These are phyloP conservation scores for Eragrostis nindensis DNA, from an alignment of 176 grass and related monocot genomes.

Conservation along the genomic window DNA sequence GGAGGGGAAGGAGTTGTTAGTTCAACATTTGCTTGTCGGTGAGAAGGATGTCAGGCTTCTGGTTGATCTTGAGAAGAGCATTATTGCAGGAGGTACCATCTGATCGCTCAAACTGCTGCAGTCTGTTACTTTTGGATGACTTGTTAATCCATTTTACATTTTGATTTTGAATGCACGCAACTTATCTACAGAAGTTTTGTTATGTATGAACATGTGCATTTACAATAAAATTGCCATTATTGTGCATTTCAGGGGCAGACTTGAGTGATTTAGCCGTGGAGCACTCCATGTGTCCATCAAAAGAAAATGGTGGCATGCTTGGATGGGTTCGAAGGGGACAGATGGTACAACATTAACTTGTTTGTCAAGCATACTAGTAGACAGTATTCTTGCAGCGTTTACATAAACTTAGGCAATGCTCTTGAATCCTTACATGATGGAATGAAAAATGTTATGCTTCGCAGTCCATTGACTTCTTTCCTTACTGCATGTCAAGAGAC, in stretches of 20 bases:
- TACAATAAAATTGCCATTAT: background rate
- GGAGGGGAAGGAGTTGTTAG: constrained; percentile 82
- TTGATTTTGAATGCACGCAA: background rate
- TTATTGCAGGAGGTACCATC: constrained; percentile 64
- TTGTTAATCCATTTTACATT: background rate
- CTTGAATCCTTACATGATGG: background rate
- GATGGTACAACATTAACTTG: constrained; percentile 62
- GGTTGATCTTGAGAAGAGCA: constrained; percentile 76
- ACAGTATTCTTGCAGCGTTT: background rate
- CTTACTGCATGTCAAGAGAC: background rate
- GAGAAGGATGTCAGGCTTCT: constrained; percentile 85
- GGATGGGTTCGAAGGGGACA: constrained; percentile 93
- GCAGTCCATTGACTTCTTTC: constrained; percentile 8
- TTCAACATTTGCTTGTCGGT: constrained; percentile 93
- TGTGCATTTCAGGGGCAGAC: constrained; percentile 65
- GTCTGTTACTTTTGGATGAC: background rate
- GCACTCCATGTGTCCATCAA: constrained; percentile 92
- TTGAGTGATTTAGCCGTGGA: constrained; percentile 91
- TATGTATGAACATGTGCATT: background rate
- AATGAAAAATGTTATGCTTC: constrained; percentile 4
- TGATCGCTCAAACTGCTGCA: background rate
- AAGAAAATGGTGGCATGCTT: constrained; percentile 97
- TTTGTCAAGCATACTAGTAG: constrained; percentile 21
- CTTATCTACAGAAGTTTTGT: background rate
- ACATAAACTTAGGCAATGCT: background rate